Evolutionary conservation across 352 stramenopile genomes (phyloP), one percentile per base, ranked within the genome.

Genomic region (Globisporangium viniferum): DNA sequence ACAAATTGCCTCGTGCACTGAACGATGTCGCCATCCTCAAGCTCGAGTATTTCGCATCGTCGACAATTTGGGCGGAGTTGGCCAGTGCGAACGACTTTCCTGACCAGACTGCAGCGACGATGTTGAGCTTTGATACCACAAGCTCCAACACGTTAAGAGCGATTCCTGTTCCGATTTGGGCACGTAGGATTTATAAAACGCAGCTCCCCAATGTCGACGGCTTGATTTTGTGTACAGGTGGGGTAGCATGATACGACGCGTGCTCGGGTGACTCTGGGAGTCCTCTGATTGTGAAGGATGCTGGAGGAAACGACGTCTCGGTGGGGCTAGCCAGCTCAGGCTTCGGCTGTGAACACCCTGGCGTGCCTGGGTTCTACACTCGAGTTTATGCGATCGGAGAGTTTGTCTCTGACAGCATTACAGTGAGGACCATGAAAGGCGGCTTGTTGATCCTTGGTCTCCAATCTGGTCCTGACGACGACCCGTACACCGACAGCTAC

Each of bases 401-500:
- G 35, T 41, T 41, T 41, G 8, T 41, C 35, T 41, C 35, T 10
- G 14, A 8, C 9, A 41, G 12, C 35, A 41, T 41, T 12, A 15
- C 2, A 15, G 54, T 39, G 33, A 68, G 6, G 39, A 29, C 8
- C 31, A 33, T 8, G 51, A 8, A 3, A n/a, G 15, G 14, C 8
- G 24, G n/a, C n/a, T 59, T 22, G 33, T 5, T 39, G 6, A 5
- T 69, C 5, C 27, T 69, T 0, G 54, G 64, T 33, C 64, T 69
- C 8, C 54, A 69, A 36, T 29, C 35, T 12, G 29, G 18, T 14
- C 1, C 39, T 4, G 56, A 58, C 9, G 33, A 44, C 1, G 35
- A 68, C 22, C 54, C 49, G 33, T 53, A 53, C 35, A 18, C 33
- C 15, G 33, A 35, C 64, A 51, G 27, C 29, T 69, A 58, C 54